Conservation (phyloP, 2,329 filamentous ascomycete genomes). For the Coccinonectria pachysandricola region DNA sequence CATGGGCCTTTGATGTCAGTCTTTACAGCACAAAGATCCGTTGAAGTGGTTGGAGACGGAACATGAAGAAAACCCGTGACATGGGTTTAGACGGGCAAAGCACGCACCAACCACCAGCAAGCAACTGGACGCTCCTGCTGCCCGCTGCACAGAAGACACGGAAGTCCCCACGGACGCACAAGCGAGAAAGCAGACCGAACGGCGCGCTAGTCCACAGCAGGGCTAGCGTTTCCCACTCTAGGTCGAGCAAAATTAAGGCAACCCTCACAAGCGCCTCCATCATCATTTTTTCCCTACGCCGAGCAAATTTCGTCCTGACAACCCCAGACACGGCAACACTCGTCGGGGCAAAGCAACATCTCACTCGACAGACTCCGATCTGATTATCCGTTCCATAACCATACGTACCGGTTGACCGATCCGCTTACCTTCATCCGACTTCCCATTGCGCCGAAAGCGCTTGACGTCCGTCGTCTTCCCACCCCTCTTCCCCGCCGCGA, state of each 20-base stretch:
- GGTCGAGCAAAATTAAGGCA: conserved; percentile 33
- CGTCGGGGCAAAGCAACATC: conserved; percentile 25
- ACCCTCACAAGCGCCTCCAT: conserved; percentile 29
- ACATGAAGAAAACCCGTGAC: conserved; percentile 13
- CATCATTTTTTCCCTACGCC: conserved; percentile 28
- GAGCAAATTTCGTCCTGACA: conserved; percentile 35
- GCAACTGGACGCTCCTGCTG: conserved; percentile 6
- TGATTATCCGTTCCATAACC: no score
- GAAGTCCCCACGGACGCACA: conserved; percentile 9
- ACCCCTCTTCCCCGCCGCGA: conserved; percentile 7
- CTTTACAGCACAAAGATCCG: neutral
- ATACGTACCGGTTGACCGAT: conserved; percentile 6
- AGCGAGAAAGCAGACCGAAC: conserved; percentile 11
- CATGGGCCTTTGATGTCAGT: no score
- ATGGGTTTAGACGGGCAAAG: conserved; percentile 5
- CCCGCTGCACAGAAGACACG: no score
- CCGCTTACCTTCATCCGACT: conserved; percentile 6
- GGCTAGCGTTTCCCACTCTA: conserved; percentile 32
- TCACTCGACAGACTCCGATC: conserved; percentile 13
- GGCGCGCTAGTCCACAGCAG: conserved; percentile 12
- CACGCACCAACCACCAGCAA: neutral
- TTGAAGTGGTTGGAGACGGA: neutral
- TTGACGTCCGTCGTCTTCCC: conserved; percentile 2
- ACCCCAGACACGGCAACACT: conserved; percentile 32
- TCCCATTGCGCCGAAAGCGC: conserved; percentile 5